Conservation (phyloP, 2,329 filamentous ascomycete species). For the Ascochyta pisi region DNA sequence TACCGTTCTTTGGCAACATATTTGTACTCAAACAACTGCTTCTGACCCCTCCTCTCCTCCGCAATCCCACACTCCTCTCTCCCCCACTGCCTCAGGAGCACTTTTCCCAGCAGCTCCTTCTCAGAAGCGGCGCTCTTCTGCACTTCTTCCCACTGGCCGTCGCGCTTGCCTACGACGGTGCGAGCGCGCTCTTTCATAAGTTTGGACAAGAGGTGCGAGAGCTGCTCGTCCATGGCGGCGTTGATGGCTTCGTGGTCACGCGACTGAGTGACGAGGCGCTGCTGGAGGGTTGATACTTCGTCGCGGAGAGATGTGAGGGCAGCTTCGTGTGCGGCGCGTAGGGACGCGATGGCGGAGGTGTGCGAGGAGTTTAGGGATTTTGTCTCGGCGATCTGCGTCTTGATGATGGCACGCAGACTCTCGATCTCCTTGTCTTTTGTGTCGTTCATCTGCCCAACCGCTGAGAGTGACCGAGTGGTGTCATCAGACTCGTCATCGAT, state of each 20-base stretch:
- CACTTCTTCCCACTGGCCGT: constrained; percentile 44
- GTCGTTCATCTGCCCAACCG: constrained; percentile 12
- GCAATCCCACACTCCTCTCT: constrained; percentile 42
- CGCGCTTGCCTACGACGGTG: constrained; percentile 38
- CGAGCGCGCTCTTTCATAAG: constrained; percentile 43
- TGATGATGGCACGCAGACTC: constrained; percentile 35
- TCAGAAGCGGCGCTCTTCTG: constrained; percentile 32
- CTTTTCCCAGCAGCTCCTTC: constrained; percentile 40
- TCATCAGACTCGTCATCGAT: constrained; percentile 16
- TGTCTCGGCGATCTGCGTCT: constrained; percentile 32
- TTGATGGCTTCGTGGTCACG: constrained; percentile 41
- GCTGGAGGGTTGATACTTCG: constrained; percentile 27
- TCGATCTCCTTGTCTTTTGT: constrained; percentile 37
- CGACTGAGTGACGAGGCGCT: constrained; percentile 27
- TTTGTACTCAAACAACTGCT: constrained; percentile 41
- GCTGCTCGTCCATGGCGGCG: constrained; percentile 43
- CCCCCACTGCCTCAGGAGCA: constrained; percentile 47
- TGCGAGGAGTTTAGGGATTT: constrained; percentile 35
- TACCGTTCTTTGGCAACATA: constrained; percentile 28
- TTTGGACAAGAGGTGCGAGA: constrained; percentile 36
- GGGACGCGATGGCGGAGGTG: constrained; percentile 10
- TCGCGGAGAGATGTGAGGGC: constrained; percentile 14
- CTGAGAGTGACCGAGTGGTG: background rate
- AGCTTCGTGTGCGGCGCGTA: constrained; percentile 24
- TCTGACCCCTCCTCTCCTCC: constrained; percentile 28